Evolutionary conservation across 2,329 filamentous ascomycete species (phyloP), one percentile per base, ranked within the genome.

Genomic region (Thielaviopsis ethacetica): DNA sequence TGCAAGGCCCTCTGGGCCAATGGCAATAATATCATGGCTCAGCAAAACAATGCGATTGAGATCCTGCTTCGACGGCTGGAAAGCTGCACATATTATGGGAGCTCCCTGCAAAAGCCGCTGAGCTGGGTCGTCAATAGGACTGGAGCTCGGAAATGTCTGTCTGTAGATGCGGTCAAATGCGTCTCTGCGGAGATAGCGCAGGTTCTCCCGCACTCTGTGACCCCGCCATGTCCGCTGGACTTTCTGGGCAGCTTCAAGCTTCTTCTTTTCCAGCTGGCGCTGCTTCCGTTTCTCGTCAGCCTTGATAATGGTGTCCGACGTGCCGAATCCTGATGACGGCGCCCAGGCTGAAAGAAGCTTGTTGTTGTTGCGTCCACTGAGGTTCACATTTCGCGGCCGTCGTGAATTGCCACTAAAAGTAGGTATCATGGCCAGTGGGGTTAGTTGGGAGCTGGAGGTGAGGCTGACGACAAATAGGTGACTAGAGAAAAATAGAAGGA

Each of bases 371-470:
- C 91, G 85, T 63, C 90, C 93, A 64, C 89, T 93, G 62, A 98
- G 84, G 72, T 97, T 96, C 68, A 97, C 89, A 70, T 96, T 91
- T 64, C 93, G 85, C 62, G 86, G 85, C 64, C 88, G 86, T 67
- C 88, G 84, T 66, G 89, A 88, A 71, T 75, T 88, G 65, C 93
- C 93, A 24, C 88, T 93, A 73, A 98, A 98, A 58, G 86, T 90
- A 62, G 86, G 84, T 73, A 93, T 94, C 91, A 96, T 96, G 68
- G 65, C 27, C 22, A 41, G 49, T 41, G 24, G 49, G n/a, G 19
- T 24, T 26, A 6, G 24, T 26, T 26, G 24, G 24, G 24, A 6
- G 24, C 6, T 21, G n/a, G 3, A 54, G 34, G 13, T 38, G 27
- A 44, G 38, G 38, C 34, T 26, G 27, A 26, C 9, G 53, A 24